These are phyloP conservation scores for Erigeron canadensis DNA, from an alignment of 129 eudicot species.

Conservation along the genomic window DNA sequence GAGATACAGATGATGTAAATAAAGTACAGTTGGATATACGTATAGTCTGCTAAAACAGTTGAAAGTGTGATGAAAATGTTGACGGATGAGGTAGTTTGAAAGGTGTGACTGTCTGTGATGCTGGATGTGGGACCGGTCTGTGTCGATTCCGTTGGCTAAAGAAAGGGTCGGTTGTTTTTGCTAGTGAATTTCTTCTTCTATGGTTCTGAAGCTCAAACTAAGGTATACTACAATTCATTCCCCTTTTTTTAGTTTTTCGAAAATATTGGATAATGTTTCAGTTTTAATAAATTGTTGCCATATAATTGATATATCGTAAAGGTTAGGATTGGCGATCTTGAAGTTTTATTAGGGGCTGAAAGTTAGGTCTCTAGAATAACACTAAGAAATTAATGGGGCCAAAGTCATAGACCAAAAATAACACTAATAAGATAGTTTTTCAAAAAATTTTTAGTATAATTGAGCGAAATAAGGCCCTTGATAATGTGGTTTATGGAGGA, in stretches of 20 bases:
- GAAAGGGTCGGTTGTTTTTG: constrained; percentile 78
- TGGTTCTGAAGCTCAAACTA: constrained; percentile 92
- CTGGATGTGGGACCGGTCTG: constrained; percentile 95
- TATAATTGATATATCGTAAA: no score
- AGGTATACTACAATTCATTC: constrained; percentile 36
- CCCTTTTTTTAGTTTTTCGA: not conserved
- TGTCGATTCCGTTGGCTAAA: constrained; percentile 84
- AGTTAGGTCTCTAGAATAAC: no score
- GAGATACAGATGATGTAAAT: constrained; percentile 87
- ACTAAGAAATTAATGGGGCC: no score
- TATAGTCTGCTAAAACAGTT: constrained; percentile 82
- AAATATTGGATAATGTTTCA: no score
- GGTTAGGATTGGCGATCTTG: no score
- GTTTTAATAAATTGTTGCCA: no score
- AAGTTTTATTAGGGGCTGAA: no score
- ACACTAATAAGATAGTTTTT: no score
- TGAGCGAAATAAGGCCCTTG: no score
- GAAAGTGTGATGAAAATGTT: constrained; percentile 86
- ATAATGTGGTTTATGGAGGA: no score
- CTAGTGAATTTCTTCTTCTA: constrained; percentile 95
- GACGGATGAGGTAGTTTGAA: constrained; percentile 63
- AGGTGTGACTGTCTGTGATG: constrained; percentile 92
- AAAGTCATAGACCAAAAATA: no score
- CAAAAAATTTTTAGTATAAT: no score
- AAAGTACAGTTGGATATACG: constrained; percentile 85